These are phyloP conservation scores for Pecoramyces ruminantium DNA, from an alignment of 192 early-diverging fungal species.

Conservation along the genomic window DNA sequence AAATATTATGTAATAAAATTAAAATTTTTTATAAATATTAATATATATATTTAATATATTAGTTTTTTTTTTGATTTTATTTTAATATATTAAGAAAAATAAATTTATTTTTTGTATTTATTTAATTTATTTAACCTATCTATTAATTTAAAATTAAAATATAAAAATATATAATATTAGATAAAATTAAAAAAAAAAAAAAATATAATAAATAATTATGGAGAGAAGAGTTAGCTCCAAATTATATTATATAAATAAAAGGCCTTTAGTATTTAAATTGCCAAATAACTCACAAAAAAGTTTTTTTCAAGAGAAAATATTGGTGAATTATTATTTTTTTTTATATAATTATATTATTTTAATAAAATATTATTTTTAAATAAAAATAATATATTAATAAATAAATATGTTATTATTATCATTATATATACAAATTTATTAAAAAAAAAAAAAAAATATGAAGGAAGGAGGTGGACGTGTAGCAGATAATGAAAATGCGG, in stretches of 20 bases:
- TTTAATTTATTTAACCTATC: too few species aligned
- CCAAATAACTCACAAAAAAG: background rate
- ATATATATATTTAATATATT: too few species aligned
- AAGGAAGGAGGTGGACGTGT: background rate
- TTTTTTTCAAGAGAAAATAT: background rate
- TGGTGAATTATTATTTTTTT: background rate
- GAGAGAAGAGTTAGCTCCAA: background rate
- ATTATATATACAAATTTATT: too few species aligned
- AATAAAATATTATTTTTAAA: background rate
- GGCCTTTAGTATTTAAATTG: background rate
- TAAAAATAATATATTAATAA: background rate
- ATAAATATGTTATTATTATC: too few species aligned
- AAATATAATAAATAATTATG: background rate
- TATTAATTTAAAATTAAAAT: too few species aligned
- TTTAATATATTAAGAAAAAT: too few species aligned
- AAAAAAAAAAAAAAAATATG: background rate
- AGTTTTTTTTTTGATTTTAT: too few species aligned
- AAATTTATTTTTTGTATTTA: too few species aligned
- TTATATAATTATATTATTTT: background rate
- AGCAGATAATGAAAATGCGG: background rate
- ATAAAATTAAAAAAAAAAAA: too few species aligned
- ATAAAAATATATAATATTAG: too few species aligned
- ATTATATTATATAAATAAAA: background rate
- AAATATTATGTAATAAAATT: too few species aligned
- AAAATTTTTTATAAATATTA: too few species aligned